Evolutionary conservation across 2,329 filamentous ascomycete species (phyloP), one percentile per base, ranked within the genome.

Genomic region (Alternaria gansuensis): DNA sequence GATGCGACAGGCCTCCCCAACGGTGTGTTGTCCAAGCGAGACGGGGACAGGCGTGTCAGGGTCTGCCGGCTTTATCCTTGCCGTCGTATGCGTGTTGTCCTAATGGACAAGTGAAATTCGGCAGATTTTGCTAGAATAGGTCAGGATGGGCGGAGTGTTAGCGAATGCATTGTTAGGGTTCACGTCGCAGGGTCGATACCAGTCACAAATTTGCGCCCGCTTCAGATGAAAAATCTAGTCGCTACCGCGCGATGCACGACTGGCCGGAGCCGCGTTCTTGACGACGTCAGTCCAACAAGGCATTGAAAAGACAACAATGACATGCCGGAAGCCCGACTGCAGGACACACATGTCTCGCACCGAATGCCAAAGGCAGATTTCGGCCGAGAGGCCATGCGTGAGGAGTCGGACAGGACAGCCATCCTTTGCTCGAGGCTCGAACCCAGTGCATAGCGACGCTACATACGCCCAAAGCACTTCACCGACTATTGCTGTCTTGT

Each of bases 211-310:
- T 48, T 51, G 50, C 40, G 51, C 17, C 48, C 40, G 26, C 48
- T 24, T 36, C 44, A 48, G 31, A 34, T 24, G 48, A 31, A 57
- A 29, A 52, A 52, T 57, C 52, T 57, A 52, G 54, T 57, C 54
- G 54, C 54, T 57, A 39, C 54, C n/a, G 39, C n/a, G 39, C 54
- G 40, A 43, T 34, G 40, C 51, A 34, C 51, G 9, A 14, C 51
- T 26, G 29, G 14, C 39, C 23, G 23, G n/a, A 45, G 24, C 5
- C 21, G 28, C 40, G 34, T 23, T n/a, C 4, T 24, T 5, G 44
- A 48, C 44, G n/a, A 34, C 29, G 24, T 24, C 13, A 34, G 13
- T 33, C 13, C 31, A 26, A 36, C 21, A 24, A 36, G 7, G 11
- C 14, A 34, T 2, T 14, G 5, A 5, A 48, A 8, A 23, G 13